Base-by-base conservation (phyloP, 257 asterid species). In the Leptodermis oblonga region DNA sequence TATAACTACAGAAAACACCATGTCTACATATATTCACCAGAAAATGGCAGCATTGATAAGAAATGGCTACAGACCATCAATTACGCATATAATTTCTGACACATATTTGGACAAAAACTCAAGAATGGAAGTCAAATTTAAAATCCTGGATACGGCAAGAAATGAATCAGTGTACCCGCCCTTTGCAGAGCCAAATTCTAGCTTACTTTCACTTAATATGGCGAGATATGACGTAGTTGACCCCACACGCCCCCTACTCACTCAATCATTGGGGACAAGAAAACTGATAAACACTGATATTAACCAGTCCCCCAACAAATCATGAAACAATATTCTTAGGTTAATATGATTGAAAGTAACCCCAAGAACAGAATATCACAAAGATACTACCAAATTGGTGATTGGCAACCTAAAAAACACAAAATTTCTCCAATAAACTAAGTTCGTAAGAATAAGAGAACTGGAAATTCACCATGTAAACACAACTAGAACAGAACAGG, bases 211-310 rank as follows among this genome's bases (percentile, higher is more conserved):
- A n/a, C n/a, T n/a, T n/a, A n/a, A n/a, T n/a, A n/a, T n/a, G n/a
- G 26, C 28, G 68, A 7, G 28, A 68, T 68, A 28, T 49, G 62
- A 68, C 23, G 1, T 60, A 74, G 62, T n/a, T n/a, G n/a, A n/a
- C n/a, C n/a, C n/a, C n/a, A n/a, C n/a, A n/a, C n/a, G n/a, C n/a
- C n/a, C n/a, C n/a, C n/a, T n/a, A 49, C 74, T 28, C 20, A 26
- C 18, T 58, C 73, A 74, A 67, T 68, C 73, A 74, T 74, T 68
- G 25, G 49, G 31, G 62, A 67, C 55, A 68, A 23, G 56, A 68
- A 60, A 37, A 33, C 4, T 5, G 37, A 13, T 30, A 59, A 41
- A 26, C 39, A 52, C 49, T 20, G 30, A 49, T 51, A 13, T 13
- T n/a, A 49, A 34, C 71, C 71, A 67, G n/a, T 49, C 62, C 71